Base-by-base conservation (phyloP, 179 eudicot genomes). In the Silene coronaria region DNA sequence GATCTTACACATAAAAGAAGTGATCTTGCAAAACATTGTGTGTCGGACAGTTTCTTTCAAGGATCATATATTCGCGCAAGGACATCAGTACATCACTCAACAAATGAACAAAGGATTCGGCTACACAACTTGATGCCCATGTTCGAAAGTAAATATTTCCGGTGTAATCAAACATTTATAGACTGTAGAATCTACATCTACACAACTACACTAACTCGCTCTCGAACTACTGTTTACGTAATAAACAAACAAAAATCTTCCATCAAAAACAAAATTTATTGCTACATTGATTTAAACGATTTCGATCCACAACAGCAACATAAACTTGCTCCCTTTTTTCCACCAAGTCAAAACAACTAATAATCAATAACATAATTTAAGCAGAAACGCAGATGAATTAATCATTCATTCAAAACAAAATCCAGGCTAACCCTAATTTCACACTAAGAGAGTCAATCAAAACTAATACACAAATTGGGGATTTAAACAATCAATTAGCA, bases 391-490 rank as follows among this genome's bases (percentile, higher is more conserved):
- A 19, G 30, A 10, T 45, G 1, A 69, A 45, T 69, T 46, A 58
- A 69, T 13, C 72, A 51, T 45, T 42, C 72, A 69, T 22, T 59
- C n/a, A 55, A 14, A 69, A 24, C 16, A 46, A 70, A 17, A 70
- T 26, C 36, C 7, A 4, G 13, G 22, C 12, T 23, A 46, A 46
- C 60, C 73, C 73, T 70, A 70, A 48, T 51, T 70, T 7, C 42
- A 1, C 36, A 64, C 9, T 59, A n/a, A 58, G 7, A 62, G 10
- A 66, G 9, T 12, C 51, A 14, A 65, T 17, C 46, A 5, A 30
- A 65, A 30, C 70, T 30, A 32, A 30, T 65, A 65, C 46, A 11
- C 17, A 66, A 1, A 32, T 27, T 64, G 38, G 51, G 17, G 28
- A 68, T 10, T 68, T n/a, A 21, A 38, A n/a, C 12, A 67, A 67